These are phyloP conservation scores for Phlegmacium glaucopus DNA, from an alignment of 768 basidiomycete genomes.

Conservation along the genomic window DNA sequence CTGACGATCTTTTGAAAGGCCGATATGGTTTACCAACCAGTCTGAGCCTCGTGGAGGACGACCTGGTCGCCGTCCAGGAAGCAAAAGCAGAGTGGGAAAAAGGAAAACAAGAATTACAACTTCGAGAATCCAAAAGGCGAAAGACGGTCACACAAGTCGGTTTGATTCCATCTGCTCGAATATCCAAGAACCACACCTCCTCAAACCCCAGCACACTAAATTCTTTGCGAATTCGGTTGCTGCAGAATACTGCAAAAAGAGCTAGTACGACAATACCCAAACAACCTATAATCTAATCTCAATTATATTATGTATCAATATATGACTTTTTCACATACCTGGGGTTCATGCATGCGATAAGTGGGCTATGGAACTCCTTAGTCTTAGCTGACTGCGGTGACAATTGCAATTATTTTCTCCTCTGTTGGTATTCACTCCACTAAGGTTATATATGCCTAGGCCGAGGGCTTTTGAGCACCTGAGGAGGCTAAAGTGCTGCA, in stretches of 20 bases:
- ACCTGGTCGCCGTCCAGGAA: constrained; percentile 52
- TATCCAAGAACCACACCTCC: constrained; percentile 3
- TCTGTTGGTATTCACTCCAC: too few species aligned
- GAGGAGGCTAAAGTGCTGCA: too few species aligned
- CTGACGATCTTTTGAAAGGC: constrained; percentile 69
- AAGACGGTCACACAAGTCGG: constrained; percentile 31
- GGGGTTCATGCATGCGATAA: too few species aligned
- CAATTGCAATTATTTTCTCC: too few species aligned
- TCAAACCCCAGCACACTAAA: constrained; percentile 21
- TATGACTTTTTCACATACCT: too few species aligned
- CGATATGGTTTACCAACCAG: constrained; percentile 75
- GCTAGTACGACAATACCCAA: constrained; percentile 20
- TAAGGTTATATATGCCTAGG: too few species aligned
- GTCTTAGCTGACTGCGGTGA: too few species aligned
- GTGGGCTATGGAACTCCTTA: too few species aligned
- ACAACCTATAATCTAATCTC: too few species aligned
- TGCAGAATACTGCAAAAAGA: constrained; percentile 48
- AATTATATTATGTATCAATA: too few species aligned
- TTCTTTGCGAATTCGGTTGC: constrained; percentile 51
- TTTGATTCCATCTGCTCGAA: constrained; percentile 19
- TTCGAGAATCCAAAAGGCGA: constrained; percentile 46
- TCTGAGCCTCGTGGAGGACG: constrained; percentile 63
- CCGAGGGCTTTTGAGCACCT: too few species aligned
- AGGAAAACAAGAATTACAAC: constrained; percentile 45
- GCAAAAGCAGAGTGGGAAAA: constrained; percentile 64